Base-by-base conservation (phyloP, 495 filamentous ascomycete species). In the Aspergillus campestris region DNA sequence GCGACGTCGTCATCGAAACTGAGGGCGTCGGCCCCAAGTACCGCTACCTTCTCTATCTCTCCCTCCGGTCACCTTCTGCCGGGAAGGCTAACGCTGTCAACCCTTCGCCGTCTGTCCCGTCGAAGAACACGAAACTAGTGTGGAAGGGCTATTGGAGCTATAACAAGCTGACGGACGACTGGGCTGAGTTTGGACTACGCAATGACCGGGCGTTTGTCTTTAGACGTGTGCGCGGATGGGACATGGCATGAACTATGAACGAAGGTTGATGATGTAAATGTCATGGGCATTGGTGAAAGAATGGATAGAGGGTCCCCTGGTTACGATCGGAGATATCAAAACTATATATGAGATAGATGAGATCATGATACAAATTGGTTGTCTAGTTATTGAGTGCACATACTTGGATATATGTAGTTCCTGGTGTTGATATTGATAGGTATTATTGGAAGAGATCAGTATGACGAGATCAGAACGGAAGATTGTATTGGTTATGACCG, bases 111-210 rank as follows among this genome's bases (percentile, higher is more conserved):
- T 50, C 54, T 8, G 71, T 70, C 42, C 54, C 64, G 14, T 60
- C 67, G 2, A 75, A 75, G 52, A 92, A 90, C 47, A 94, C 87
- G 38, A 95, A 91, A 66, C 60, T 99, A 31, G 65, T 66, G 0
- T 97, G 94, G 94, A 83, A 83, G 60, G 86, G 87, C 0, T 95
- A 84, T 64, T 95, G 87, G 84, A 89, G 82, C 64, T 94, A 92
- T 53, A 94, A 95, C 56, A 74, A 73, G 55, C 65, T 94, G 52
- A 91, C 89, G 13, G 89, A 91, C 58, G 90, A 95, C 61, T 87
- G 88, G 84, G 87, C 75, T 0, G 84, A 87, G 64, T 97, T 97
- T 65, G 72, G 75, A 12, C 65, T 91, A 49, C 84, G 81, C 61
- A 87, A 95, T 61, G 84, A 89, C 57, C 83, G 86, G 57, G 76